Evolutionary conservation across 129 eudicot genomes (phyloP).

Genomic region (Logfia minima): DNA sequence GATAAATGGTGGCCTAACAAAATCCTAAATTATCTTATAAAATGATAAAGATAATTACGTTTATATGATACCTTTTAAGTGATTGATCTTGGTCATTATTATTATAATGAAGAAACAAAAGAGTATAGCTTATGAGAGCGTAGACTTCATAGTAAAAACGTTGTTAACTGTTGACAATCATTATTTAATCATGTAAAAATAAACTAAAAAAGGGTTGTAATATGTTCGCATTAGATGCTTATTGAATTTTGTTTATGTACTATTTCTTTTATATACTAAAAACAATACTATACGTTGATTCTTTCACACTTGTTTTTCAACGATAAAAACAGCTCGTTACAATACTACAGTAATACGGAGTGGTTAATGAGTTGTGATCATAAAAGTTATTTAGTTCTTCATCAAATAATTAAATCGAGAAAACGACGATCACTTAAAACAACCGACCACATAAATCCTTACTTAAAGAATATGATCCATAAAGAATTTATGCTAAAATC

Average conservation of each 20-base stretch:
- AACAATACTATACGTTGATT: background rate
- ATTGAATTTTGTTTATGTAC: background rate
- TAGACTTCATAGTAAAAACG: too few relatives aligned
- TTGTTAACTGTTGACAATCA: too few relatives aligned
- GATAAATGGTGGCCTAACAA: too few relatives aligned
- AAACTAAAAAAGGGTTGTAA: too few relatives aligned
- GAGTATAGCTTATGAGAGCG: too few relatives aligned
- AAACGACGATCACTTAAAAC: background rate
- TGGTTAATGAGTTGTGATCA: background rate
- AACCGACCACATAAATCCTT: background rate
- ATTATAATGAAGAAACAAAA: too few relatives aligned
- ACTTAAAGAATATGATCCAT: slow-evolving; percentile 29
- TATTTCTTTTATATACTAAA: background rate
- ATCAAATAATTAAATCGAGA: background rate
- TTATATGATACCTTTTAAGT: too few relatives aligned
- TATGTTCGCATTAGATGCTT: background rate
- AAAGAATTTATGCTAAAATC: slow-evolving; percentile 22
- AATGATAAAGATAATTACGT: too few relatives aligned
- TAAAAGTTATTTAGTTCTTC: background rate
- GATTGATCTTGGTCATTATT: too few relatives aligned
- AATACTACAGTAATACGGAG: background rate
- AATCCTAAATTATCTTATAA: too few relatives aligned
- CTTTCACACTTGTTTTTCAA: slow-evolving; percentile 7
- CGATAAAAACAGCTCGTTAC: background rate
- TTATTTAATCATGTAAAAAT: too few relatives aligned